These are phyloP conservation scores for Zygoascus hellenicus DNA, from an alignment of 1,139 yeast genomes.

Conservation along the genomic window DNA sequence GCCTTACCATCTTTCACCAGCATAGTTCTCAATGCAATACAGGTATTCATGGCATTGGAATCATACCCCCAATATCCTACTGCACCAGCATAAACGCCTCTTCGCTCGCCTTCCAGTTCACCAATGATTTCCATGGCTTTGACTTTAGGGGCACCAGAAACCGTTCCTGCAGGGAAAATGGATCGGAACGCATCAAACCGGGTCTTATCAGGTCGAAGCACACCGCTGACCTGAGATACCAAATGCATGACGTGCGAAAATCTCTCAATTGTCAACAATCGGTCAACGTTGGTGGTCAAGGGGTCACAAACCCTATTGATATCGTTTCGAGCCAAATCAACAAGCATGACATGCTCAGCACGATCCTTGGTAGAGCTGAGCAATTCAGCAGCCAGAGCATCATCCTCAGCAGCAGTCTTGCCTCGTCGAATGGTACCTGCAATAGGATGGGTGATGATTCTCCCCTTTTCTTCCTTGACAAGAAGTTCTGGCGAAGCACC, in stretches of 20 bases:
- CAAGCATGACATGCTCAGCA: constrained; percentile 98
- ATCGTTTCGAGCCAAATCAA: constrained; percentile 93
- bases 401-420: constrained; percentile 85
- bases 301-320: constrained; percentile 94
- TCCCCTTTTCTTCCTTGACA: constrained; percentile 75
- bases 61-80: constrained; percentile 99
- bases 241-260: constrained; percentile 97
- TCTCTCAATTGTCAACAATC: constrained; percentile 81
- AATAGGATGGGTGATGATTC: constrained; percentile 89
- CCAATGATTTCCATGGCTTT: constrained; percentile 93
- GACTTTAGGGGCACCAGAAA: constrained; percentile 96
- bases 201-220: constrained; percentile 71
- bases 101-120: constrained; percentile 81
- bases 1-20: constrained; percentile 86
- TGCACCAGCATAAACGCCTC: constrained; percentile 98
- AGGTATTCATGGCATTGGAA: constrained; percentile 89
- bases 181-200: constrained; percentile 96
- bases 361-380: constrained; percentile 82
- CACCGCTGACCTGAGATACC: constrained; percentile 92
- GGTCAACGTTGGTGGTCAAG: constrained; percentile 72
- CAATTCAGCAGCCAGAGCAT: constrained; percentile 65
- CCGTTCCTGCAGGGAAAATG: constrained; percentile 98
- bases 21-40: constrained; percentile 96
- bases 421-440: constrained; percentile 96
- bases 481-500: constrained; percentile 96